phyloP scores from a whole-genome alignment of 352 stramenopile genomes.

The Globisporangium megalacanthum region DNA sequence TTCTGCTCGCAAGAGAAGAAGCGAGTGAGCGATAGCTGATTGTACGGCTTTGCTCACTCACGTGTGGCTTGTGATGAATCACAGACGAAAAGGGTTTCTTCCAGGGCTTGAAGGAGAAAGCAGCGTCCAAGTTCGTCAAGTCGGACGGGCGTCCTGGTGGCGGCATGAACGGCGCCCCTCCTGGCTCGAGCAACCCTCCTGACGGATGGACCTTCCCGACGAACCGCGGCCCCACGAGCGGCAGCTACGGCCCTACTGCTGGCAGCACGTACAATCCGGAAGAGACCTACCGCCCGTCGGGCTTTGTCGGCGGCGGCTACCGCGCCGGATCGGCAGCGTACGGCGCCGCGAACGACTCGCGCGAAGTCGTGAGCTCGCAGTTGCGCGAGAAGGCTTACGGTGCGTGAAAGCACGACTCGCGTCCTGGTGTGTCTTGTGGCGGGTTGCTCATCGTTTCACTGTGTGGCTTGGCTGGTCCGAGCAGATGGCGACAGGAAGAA shows the following conservation, averaged over 20 bases:
- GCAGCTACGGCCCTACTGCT: constrained; percentile 46
- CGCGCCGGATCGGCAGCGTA: constrained; percentile 35
- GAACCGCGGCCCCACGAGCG: constrained; percentile 75
- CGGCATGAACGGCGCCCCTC: constrained; percentile 53
- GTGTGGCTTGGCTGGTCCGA: neutral
- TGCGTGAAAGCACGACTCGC: constrained; percentile 14
- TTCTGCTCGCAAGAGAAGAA: too few relatives aligned
- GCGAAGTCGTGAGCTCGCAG: constrained; percentile 54
- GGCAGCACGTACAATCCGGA: constrained; percentile 69
- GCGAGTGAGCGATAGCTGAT: too few relatives aligned
- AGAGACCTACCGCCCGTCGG: constrained; percentile 64
- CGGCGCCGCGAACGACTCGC: constrained; percentile 32
- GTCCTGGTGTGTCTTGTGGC: neutral
- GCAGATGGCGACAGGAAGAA: constrained; percentile 79
- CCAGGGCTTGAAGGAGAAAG: constrained; percentile 81
- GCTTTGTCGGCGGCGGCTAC: constrained; percentile 42
- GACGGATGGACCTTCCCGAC: constrained; percentile 84
- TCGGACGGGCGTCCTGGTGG: constrained; percentile 39
- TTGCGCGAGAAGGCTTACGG: constrained; percentile 77
- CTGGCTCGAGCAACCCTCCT: constrained; percentile 60
- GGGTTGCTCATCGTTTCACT: neutral
- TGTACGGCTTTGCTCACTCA: too few relatives aligned
- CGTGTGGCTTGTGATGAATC: neutral
- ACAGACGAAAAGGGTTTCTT: constrained; percentile 86
- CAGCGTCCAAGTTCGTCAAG: constrained; percentile 72